Evolutionary conservation across 441 rosid genomes (phyloP), one percentile per base, ranked within the genome.

Genomic region (Populus hybrid): DNA sequence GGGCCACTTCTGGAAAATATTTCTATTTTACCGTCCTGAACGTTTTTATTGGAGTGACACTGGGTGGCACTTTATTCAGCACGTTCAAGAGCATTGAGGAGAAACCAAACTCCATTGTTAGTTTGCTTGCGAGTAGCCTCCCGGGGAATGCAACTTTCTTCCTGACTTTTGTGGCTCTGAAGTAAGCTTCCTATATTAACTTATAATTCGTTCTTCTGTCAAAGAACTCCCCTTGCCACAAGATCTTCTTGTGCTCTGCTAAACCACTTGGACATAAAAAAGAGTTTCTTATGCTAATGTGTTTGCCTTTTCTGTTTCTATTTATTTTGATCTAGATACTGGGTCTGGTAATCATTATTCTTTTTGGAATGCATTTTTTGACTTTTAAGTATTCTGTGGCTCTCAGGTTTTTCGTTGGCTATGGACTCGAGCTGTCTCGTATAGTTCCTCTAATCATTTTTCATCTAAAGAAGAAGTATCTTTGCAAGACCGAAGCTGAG

Each of bases 1-100:
- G 99, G 73, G 99, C 97, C 40, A 81, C 98, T 23, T 92, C 99
- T 0, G 99, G 95, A 45, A 95, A 95, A 76, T 95, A 87, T 81
- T 95, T 95, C 73, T 92, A 92, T 84, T 95, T 93, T 81, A 79
- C 80, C 0, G 88, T 91, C 24, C 76, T 95, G 73, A 90, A 95
- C 82, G 98, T 89, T n/a, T 95, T 95, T 73, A 81, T 95, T 31
- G 98, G 99, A 33, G 97, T 95, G 64, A 92, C 97, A 1, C 31
- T 95, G 53, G 88, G 92, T 70, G 97, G 91, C 74, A 82, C 97
- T 40, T 74, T 93, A 78, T 91, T 89, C 61, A 20, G 53, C 3
- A 82, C 93, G 1, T 76, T 93, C 77, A 93, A 91, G 85, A 26
- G 2, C 2, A 83, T 88, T n/a, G 70, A 90, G 84, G 20, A 87